Percentiles rank a stretch among this genome's conserved stretches.
phyloP scores from a whole-genome alignment of 768 basidiomycete species.

The Leccinum disarticulatum region DNA sequence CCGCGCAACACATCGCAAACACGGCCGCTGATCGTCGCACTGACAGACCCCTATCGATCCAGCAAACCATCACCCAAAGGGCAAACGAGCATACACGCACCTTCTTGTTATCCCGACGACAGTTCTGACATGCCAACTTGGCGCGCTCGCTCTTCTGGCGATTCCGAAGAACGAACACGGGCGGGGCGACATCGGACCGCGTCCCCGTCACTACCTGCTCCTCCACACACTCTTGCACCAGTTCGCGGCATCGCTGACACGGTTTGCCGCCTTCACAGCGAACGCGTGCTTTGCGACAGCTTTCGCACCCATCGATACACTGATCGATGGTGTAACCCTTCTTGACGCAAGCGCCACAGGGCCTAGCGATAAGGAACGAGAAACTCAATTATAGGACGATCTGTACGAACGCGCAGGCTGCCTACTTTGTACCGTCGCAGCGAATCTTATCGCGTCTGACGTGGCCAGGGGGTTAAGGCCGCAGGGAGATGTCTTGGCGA shows the following conservation, averaged over 20 bases:
- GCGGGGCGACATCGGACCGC: constrained; percentile 26
- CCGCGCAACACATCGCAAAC: constrained; percentile 55
- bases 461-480: background rate
- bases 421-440: constrained; percentile 55
- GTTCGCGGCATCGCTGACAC: constrained; percentile 35
- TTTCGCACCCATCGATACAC: constrained; percentile 62
- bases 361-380: constrained; percentile 35
- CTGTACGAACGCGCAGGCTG: background rate
- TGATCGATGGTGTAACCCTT: constrained; percentile 52
- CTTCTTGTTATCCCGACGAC: constrained; percentile 68
- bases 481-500: background rate
- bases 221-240: constrained; percentile 47
- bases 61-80: background rate
- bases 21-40: constrained; percentile 67
- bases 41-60: constrained; percentile 21
- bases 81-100: constrained; percentile 28
- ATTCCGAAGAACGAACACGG: constrained; percentile 24
- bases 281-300: constrained; percentile 52
- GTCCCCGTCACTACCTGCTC: constrained; percentile 31
- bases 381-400: constrained; percentile 4
- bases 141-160: constrained; percentile 47
- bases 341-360: constrained; percentile 58
- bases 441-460: constrained; percentile 60
- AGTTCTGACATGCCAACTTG: constrained; percentile 58
- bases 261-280: constrained; percentile 41